Evolutionary conservation across 768 basidiomycete genomes (phyloP).

Genomic region (Suillus cothurnatus): DNA sequence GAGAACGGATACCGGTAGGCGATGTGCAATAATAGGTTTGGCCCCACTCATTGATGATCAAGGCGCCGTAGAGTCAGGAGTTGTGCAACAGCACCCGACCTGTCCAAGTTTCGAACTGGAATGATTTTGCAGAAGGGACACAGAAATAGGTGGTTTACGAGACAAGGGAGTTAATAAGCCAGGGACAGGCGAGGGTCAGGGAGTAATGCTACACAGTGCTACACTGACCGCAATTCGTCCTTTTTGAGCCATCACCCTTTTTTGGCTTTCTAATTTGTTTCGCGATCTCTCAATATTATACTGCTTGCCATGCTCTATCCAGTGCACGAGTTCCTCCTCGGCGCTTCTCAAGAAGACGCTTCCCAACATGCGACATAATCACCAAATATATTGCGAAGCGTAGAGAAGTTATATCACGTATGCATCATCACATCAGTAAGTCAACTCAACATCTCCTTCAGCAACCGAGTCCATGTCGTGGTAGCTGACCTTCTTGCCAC

Average conservation of each 20-base stretch:
- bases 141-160: neutral
- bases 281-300: neutral
- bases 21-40: slow-evolving; percentile 49
- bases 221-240: slow-evolving; percentile 3
- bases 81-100: neutral
- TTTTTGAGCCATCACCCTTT: slow-evolving; percentile 1
- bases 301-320: neutral
- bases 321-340: neutral
- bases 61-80: neutral
- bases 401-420: slow-evolving; percentile 21
- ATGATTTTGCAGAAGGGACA: neutral
- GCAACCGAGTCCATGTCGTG: slow-evolving; percentile 95
- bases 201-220: neutral
- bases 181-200: neutral
- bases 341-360: neutral
- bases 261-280: slow-evolving; percentile 1
- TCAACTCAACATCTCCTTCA: slow-evolving; percentile 70
- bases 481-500: slow-evolving; percentile 88
- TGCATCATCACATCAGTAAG: slow-evolving; percentile 34
- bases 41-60: slow-evolving; percentile 29
- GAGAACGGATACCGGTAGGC: slow-evolving; percentile 44
- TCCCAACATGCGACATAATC: slow-evolving; percentile 10
- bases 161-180: neutral
- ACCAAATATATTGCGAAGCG: slow-evolving; percentile 30
- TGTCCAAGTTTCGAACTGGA: neutral